Percentiles rank a stretch among this genome's conserved stretches.
These are phyloP conservation scores for Sanghuangporus weigelae DNA, from an alignment of 1,284 basidiomycete species.

Conservation along the genomic window DNA sequence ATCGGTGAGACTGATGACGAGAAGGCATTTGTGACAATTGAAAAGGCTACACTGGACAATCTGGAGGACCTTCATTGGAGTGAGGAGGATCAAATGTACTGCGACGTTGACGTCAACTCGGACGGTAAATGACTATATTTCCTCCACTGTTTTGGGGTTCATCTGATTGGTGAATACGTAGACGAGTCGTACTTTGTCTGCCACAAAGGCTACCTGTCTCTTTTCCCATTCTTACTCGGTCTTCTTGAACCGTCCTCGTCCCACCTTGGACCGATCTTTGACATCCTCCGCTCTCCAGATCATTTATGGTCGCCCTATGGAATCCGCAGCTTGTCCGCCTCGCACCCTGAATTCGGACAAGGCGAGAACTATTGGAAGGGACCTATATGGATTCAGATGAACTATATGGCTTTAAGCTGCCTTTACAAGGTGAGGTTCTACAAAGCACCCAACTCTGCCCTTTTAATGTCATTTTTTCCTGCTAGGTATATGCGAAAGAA, in stretches of 20 bases:
- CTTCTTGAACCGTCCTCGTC: constrained; percentile 74
- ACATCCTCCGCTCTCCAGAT: constrained; percentile 72
- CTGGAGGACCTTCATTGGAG: constrained; percentile 95
- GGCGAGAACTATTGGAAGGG: constrained; percentile 97
- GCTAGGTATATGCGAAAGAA: constrained; percentile 69
- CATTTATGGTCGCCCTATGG: constrained; percentile 91
- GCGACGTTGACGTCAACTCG: constrained; percentile 80
- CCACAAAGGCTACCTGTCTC: constrained; percentile 86
- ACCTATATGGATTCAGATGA: constrained; percentile 96
- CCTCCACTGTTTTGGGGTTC: neutral
- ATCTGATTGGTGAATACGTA: constrained; percentile 27
- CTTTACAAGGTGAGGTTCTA: constrained; percentile 56
- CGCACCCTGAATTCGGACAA: constrained; percentile 82
- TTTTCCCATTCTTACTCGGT: constrained; percentile 86
- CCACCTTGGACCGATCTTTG: constrained; percentile 74
- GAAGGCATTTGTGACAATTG: constrained; percentile 69
- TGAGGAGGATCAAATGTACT: constrained; percentile 86
- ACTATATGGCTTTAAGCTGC: constrained; percentile 80
- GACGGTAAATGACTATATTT: constrained; percentile 50
- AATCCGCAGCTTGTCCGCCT: constrained; percentile 78
- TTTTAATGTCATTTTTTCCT: neutral
- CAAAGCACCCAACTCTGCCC: constrained; percentile 13
- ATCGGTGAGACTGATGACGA: constrained; percentile 81
- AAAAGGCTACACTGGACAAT: constrained; percentile 76
- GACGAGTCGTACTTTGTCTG: constrained; percentile 90